Base-by-base conservation (phyloP, 2,329 filamentous ascomycete species). In the Exophiala aquamarina region DNA sequence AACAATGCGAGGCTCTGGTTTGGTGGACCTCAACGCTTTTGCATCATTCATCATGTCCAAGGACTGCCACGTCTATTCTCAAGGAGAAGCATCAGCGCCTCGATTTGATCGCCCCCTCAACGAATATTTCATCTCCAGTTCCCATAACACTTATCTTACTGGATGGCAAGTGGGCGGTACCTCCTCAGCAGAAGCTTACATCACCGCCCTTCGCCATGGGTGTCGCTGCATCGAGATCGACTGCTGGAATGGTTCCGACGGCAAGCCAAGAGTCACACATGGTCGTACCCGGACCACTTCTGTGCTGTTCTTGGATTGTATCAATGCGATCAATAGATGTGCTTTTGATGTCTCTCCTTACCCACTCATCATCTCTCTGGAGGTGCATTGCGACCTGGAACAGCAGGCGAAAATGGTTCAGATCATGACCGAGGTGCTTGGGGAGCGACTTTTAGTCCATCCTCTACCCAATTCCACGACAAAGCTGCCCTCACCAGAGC, bases 71-170 rank as follows among this genome's bases (percentile, higher is more conserved):
- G 76, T 87, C 2, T 77, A 89, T 33, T 70, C 78, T 20, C 33
- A 32, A 9, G 77, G 79, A 33, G 76, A 79, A 51, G 78, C 81
- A n/a, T 68, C 78, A 10, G 71, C 81, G 20, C 81, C 83, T 45
- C 73, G 73, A 4, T 81, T 96, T 44, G 83, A 95, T 62, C 82
- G 87, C 18, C 93, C 93, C 0, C 74, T 97, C 65, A 95, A 95
- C 64, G 92, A 97, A 64, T 98, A 98, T 68, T 96, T 90, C 73
- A 93, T 98, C 57, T 97, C 92, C 1, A 96, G 91, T 72, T 97
- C 93, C 1, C 93, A 98, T 75, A 98, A 98, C 69, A 98, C 93
- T 0, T 98, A 98, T 62, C 83, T 98, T 1, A 76, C 94, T 3
- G 93, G 93, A 11, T 84, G 91, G 44, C 93, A 98, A 66, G 84